Evolutionary conservation across 2,329 filamentous ascomycete species (phyloP), one percentile per base, ranked within the genome.

Genomic region (Colletotrichum sidae): DNA sequence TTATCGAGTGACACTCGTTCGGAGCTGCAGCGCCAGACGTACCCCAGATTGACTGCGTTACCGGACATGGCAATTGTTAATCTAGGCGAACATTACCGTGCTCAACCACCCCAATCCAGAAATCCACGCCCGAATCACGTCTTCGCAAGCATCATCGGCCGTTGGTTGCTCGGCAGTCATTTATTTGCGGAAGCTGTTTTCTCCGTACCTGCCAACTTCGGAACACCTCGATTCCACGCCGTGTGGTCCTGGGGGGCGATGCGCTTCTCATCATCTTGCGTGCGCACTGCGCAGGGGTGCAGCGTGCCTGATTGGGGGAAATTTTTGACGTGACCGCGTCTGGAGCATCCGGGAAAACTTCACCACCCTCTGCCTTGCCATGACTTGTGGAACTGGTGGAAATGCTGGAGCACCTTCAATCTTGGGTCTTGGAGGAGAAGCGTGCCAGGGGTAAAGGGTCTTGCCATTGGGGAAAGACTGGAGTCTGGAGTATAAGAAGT

Each of bases 121-220:
- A 25, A 25, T 25, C 25, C 25, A 25, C 25, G 4, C 4, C 25
- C 25, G 25, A 25, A 25, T 25, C 25, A 25, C 25, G 25, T 25
- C 4, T 25, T 25, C 25, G 25, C 25, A 25, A 5, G 25, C 25
- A 25, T 25, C 25, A 25, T 25, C 25, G 25, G 25, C 4, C 25
- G 25, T 5, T 25, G 25, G 25, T 25, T 25, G 25, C 25, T 25
- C 25, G 25, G 25, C 25, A 37, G 37, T 50, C 42, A 45, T 46
- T 42, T 44, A 59, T 64, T 60, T 64, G 55, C 61, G 55, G 61
- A 57, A 60, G 44, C 12, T 25, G 15, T 54, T 59, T 60, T 60
- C 44, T 64, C 55, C 55, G 49, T 42, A 17, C 37, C 17, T 53
- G 12, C 37, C 47, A 25, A 47, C 41, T 42, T 37, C 25, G 17